phyloP scores from a whole-genome alignment of 495 filamentous ascomycete genomes.

The Baudoinia panamericana region DNA sequence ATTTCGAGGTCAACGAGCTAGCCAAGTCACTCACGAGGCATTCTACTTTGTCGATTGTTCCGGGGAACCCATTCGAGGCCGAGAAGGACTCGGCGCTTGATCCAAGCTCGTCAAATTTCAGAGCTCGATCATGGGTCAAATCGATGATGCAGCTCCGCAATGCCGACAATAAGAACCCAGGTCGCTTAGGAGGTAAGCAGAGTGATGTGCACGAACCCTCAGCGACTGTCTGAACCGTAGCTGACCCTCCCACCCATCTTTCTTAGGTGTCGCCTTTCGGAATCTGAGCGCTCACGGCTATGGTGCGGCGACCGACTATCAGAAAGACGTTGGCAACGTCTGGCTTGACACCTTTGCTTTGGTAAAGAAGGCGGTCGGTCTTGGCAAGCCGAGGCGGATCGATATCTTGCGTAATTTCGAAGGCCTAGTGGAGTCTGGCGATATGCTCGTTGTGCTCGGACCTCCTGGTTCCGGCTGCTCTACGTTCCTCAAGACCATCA shows the following conservation, averaged over 20 bases:
- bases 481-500: slow-evolving; percentile 60
- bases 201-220: too few species aligned
- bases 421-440: slow-evolving; percentile 58
- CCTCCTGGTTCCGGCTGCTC: slow-evolving; percentile 58
- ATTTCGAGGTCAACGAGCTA: slow-evolving; percentile 24
- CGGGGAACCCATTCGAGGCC: slow-evolving; percentile 26
- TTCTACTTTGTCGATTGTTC: slow-evolving; percentile 18
- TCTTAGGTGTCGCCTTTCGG: slow-evolving; percentile 34
- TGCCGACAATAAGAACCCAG: slow-evolving; percentile 23
- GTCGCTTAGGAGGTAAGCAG: slow-evolving; percentile 31
- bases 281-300: slow-evolving; percentile 39
- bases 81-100: slow-evolving; percentile 41
- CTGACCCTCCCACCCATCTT: too few species aligned
- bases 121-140: slow-evolving; percentile 46
- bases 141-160: slow-evolving; percentile 31
- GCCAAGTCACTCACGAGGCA: slow-evolving; percentile 25
- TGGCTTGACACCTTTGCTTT: slow-evolving; percentile 25
- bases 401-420: slow-evolving; percentile 62
- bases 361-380: slow-evolving; percentile 32
- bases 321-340: slow-evolving; percentile 32
- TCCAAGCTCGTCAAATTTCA: slow-evolving; percentile 43
- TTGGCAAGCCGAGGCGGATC: slow-evolving; percentile 44
- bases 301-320: slow-evolving; percentile 36
- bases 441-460: slow-evolving; percentile 71
- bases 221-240: too few species aligned